These are phyloP conservation scores for Suillus tomentosus DNA, from an alignment of 768 basidiomycete genomes.

Conservation along the genomic window DNA sequence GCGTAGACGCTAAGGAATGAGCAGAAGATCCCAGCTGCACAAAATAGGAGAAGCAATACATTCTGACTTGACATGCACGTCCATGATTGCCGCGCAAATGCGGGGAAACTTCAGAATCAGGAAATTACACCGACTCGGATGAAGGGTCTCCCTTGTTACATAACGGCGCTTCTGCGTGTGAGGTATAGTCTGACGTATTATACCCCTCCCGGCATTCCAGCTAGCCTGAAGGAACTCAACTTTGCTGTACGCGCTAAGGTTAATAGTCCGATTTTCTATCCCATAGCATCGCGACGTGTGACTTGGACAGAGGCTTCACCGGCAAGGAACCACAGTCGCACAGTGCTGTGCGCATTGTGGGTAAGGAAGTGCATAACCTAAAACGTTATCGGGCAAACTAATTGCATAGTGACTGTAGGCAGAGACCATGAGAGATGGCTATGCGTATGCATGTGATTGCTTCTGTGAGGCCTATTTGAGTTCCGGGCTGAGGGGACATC, in stretches of 20 bases:
- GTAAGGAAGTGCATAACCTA: constrained; percentile 2
- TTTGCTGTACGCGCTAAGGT: not conserved
- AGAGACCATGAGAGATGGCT: not conserved
- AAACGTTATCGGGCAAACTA: constrained; percentile 7
- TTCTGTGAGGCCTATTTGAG: not conserved
- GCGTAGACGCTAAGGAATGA: not conserved
- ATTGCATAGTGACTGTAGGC: not conserved
- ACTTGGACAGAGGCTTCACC: not conserved
- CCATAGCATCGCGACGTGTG: not conserved
- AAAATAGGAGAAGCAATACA: not conserved
- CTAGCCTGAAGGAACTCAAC: constrained; percentile 1
- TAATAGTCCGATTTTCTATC: not conserved
- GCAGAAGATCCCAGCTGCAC: not conserved
- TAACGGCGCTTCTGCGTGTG: not conserved
- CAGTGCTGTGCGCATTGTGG: not conserved
- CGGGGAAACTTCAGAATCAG: constrained; percentile 18
- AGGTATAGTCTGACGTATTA: not conserved
- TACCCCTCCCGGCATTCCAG: not conserved
- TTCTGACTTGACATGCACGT: not conserved
- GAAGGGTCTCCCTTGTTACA: constrained; percentile 2
- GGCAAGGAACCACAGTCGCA: not conserved
- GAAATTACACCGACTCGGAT: not conserved
- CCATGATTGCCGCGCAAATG: constrained; percentile 19
- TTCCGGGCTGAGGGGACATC: not conserved
- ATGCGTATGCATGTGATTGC: not conserved